Percentiles rank a stretch among this genome's conserved stretches.
phyloP scores from a whole-genome alignment of 176 grass and related monocot genomes.

The Carex cristatella region DNA sequence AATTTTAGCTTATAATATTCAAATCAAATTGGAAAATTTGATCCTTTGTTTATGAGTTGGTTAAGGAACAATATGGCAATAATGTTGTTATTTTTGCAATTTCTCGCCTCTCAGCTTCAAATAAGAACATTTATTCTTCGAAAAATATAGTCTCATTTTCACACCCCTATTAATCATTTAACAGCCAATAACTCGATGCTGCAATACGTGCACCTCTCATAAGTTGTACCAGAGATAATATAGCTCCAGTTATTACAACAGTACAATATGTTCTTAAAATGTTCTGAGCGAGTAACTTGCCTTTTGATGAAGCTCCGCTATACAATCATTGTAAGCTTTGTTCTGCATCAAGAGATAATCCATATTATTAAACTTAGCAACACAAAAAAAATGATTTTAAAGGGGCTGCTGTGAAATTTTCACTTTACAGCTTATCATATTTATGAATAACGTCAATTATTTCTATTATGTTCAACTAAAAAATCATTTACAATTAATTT shows the following conservation, averaged over 20 bases:
- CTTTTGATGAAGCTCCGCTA: conserved; percentile 71
- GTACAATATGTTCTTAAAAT: neutral
- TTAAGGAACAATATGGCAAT: neutral
- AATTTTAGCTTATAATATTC: neutral
- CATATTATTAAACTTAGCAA: neutral
- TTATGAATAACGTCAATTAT: neutral
- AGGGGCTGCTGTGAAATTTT: neutral
- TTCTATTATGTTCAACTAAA: neutral
- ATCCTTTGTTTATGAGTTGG: too few species aligned
- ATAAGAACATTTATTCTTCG: neutral
- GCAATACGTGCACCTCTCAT: neutral
- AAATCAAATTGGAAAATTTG: neutral
- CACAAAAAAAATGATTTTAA: neutral
- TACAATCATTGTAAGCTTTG: conserved; percentile 52
- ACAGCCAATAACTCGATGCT: neutral
- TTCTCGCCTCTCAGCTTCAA: neutral
- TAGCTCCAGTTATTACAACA: neutral
- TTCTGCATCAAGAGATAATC: conserved; percentile 37
- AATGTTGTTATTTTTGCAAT: neutral
- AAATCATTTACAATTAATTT: neutral
- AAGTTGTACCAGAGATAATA: neutral
- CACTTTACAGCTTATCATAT: neutral
- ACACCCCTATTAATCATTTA: neutral
- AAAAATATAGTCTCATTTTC: neutral
- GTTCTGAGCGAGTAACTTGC: conserved; percentile 21